A percentile compares a stretch with the other conserved stretches of the same genome.
phyloP scores from a whole-genome alignment of 176 grass and related monocot genomes.

The Juncus effusus region DNA sequence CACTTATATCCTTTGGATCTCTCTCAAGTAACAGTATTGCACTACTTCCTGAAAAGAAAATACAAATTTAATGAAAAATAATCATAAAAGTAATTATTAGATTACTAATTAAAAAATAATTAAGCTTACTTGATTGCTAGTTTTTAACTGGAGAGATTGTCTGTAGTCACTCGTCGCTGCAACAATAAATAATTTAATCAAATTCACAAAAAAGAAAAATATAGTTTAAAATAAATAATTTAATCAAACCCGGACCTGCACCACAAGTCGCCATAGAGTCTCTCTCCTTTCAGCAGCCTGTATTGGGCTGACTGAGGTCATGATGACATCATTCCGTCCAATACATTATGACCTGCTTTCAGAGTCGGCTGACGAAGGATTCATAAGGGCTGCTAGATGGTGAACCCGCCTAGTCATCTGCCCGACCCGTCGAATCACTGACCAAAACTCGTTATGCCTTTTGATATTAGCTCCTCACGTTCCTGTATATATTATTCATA shows the following conservation, averaged over 20 bases:
- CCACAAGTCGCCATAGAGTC: slow-evolving; percentile 93
- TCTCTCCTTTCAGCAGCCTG: slow-evolving; percentile 96
- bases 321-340: slow-evolving; percentile 77
- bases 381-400: slow-evolving; percentile 49
- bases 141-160: no score
- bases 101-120: no score
- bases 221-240: no score
- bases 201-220: no score
- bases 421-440: slow-evolving; percentile 80
- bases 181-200: no score
- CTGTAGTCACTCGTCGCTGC: no score
- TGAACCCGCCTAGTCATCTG: slow-evolving; percentile 74
- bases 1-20: no score
- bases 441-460: slow-evolving; percentile 78
- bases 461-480: slow-evolving; percentile 85
- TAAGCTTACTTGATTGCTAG: no score
- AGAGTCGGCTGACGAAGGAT: slow-evolving; percentile 58
- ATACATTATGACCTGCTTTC: slow-evolving; percentile 62
- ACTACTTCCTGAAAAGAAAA: no score
- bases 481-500: slow-evolving; percentile 49
- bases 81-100: no score
- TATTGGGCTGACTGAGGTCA: slow-evolving; percentile 77
- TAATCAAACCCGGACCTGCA: slow-evolving; percentile 49
- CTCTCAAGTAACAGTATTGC: no score
- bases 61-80: no score